These are phyloP conservation scores for Pelargonium fulgidum DNA, from an alignment of 441 rosid genomes.

Conservation along the genomic window DNA sequence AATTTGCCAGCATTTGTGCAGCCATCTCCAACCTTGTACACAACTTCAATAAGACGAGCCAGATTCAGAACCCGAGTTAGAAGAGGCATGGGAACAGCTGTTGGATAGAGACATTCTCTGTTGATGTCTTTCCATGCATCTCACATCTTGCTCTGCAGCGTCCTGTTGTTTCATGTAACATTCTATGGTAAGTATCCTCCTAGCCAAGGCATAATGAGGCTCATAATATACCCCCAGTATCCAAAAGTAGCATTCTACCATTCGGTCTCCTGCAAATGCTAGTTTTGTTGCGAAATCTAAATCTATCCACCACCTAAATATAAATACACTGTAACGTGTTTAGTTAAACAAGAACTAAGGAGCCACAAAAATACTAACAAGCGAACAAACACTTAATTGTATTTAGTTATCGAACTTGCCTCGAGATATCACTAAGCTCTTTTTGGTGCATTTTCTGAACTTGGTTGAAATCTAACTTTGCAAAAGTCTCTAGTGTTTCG, in stretches of 20 bases:
- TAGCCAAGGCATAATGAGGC: not conserved
- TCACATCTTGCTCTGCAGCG: slow-evolving; percentile 18
- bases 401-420: not conserved
- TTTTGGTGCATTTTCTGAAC: slow-evolving; percentile 24
- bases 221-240: not conserved
- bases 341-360: too few relatives aligned
- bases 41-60: slow-evolving; percentile 8
- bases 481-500: slow-evolving; percentile 14
- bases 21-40: slow-evolving; percentile 22
- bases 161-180: slow-evolving; percentile 25
- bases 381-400: too few relatives aligned
- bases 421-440: slow-evolving; percentile 15
- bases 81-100: slow-evolving; percentile 11
- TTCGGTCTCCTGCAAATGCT: not conserved
- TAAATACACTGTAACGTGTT: too few relatives aligned
- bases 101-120: slow-evolving; percentile 19
- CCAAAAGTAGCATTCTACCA: not conserved
- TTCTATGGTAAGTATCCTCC: slow-evolving; percentile 16
- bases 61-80: slow-evolving; percentile 22
- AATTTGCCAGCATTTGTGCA: not conserved
- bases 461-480: slow-evolving; percentile 28
- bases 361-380: too few relatives aligned
- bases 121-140: slow-evolving; percentile 34
- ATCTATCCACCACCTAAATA: not conserved
- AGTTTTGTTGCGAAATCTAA: not conserved